Evolutionary conservation across 1,139 yeast genomes (phyloP), one percentile per base, ranked within the genome.

Genomic region (Geotrichum bryndzae): DNA sequence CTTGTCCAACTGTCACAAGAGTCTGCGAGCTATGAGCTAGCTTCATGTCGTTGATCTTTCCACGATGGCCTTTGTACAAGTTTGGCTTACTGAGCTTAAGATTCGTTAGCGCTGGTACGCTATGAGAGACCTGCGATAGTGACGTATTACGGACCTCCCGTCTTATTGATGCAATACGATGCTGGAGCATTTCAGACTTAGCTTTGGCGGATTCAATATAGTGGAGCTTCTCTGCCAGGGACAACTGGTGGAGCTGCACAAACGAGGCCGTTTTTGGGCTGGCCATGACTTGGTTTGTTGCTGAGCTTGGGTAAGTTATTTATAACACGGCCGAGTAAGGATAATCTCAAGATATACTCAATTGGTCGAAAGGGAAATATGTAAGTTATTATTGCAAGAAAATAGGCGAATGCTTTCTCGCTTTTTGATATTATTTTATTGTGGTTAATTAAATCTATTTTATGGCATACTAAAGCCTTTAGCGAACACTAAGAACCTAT

Each of bases 1-100:
- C 97, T 71, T 90, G 96, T 45, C 95, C 86, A 0, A 91, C 90
- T 54, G 91, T 84, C 11, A 90, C 75, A 2, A 92, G 71, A 53
- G 78, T 80, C 52, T 77, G 74, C 18, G 89, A 83, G 68, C 88
- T 87, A 0, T 77, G 71, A 58, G 86, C 81, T 94, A 96, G 88
- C 60, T 84, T 79, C 66, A 88, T 77, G 65, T 84, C 84, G 22
- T 86, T 81, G 27, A 91, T 82, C 71, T 91, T 90, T 68, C 86
- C 87, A 66, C 82, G 84, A 72, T 91, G 97, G 0, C 96, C 97
- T 64, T 77, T 80, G 58, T 88, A 41, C 48, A 77, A 0, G 83
- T 73, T 51, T 60, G 62, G 53, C 46, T 55, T 58, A 33, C 61
- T 56, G 35, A 46, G 46, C 31, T 41, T n/a, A 48, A 55, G n/a